Base-by-base conservation (phyloP, 73 alveolate genomes). In the Symbiodinium pilosum region DNA sequence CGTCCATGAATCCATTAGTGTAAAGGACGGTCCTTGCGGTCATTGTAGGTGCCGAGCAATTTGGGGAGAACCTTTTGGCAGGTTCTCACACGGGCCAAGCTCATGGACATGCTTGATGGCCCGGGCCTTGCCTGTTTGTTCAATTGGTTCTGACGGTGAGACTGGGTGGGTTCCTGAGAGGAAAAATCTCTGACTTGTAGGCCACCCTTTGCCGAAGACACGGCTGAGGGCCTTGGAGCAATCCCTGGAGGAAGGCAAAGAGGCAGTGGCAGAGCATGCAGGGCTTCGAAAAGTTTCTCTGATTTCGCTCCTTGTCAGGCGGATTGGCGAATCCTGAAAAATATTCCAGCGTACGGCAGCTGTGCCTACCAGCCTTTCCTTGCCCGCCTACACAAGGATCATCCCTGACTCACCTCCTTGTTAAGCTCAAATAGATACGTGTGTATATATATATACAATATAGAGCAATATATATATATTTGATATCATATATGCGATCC, bases 361-460 rank as follows among this genome's bases (percentile, higher is more conserved):
- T 91, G 97, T 34, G 97, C 97, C 26, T 91, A 59, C 88, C 97
- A 91, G 97, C 97, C 97, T 39, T 91, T 91, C 97, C 81, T 91
- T 28, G 56, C 97, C 4, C 88, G 97, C 26, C 81, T 91, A 47
- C 97, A 91, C 88, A 91, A 91, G 97, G 97, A 9, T n/a, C n/a
- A n/a, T n/a, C n/a, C n/a, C n/a, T n/a, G n/a, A n/a, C n/a, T n/a
- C n/a, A n/a, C n/a, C n/a, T n/a, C n/a, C n/a, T n/a, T n/a, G n/a
- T n/a, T n/a, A n/a, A n/a, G n/a, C n/a, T n/a, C n/a, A n/a, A n/a
- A n/a, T n/a, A n/a, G n/a, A n/a, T n/a, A n/a, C n/a, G n/a, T n/a
- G n/a, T n/a, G n/a, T n/a, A n/a, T n/a, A n/a, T n/a, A n/a, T n/a
- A n/a, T n/a, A n/a, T n/a, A n/a, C n/a, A n/a, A n/a, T n/a, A n/a